Evolutionary conservation across 306 rosid species (phyloP).

Genomic region (Quercus variabilis): DNA sequence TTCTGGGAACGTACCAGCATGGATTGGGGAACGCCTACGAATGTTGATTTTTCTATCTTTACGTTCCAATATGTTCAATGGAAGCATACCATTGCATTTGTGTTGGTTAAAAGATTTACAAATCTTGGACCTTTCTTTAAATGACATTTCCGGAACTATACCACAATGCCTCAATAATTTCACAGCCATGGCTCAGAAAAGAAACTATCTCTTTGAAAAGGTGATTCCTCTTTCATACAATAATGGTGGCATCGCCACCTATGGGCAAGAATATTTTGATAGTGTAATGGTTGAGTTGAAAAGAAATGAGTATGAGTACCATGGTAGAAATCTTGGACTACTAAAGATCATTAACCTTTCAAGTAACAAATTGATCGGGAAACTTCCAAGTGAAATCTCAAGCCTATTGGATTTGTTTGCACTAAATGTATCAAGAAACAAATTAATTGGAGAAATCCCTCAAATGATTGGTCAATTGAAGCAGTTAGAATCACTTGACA

Average conservation of each 20-base stretch:
- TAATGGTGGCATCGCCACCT: rapidly evolving
- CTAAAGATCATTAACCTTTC: background rate
- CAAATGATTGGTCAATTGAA: background rate
- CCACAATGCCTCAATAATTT: conserved; percentile 13
- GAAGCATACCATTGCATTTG: conserved; percentile 15
- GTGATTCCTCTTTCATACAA: rapidly evolving
- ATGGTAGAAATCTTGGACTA: background rate
- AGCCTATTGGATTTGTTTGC: too few species aligned
- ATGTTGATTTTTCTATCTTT: conserved; percentile 7
- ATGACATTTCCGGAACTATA: background rate
- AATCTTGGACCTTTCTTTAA: conserved; percentile 9
- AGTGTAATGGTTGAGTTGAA: background rate
- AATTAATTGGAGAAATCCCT: background rate
- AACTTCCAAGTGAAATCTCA: too few species aligned
- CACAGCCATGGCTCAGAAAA: background rate
- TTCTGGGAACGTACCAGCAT: conserved; percentile 20
- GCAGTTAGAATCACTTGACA: background rate
- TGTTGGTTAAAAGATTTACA: background rate
- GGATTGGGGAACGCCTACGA: background rate
- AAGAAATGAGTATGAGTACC: background rate
- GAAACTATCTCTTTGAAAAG: rapidly evolving
- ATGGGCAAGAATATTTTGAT: background rate
- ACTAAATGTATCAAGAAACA: too few species aligned
- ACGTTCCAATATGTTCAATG: conserved; percentile 2
- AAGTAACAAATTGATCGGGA: background rate